Base-by-base conservation (phyloP, 2,329 filamentous ascomycete genomes). In the Amylocarpus encephaloides region DNA sequence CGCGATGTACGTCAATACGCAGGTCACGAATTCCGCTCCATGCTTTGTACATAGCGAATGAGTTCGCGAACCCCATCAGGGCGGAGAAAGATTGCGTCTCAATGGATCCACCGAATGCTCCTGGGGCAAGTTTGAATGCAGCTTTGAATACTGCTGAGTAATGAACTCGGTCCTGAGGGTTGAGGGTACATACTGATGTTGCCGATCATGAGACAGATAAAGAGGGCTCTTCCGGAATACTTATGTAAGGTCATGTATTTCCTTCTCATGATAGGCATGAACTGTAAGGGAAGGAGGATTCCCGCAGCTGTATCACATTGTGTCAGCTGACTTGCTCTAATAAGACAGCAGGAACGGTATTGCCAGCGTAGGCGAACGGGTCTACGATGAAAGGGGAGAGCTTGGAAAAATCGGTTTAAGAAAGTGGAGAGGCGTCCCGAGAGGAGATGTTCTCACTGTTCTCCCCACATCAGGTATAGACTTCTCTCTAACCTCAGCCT, bases 231-330 rank as follows among this genome's bases (percentile, higher is more conserved):
- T 16, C 53, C 53, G 4, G 43, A 44, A 19, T 39, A 29, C 13
- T 42, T 43, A 38, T 56, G 53, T 10, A 48, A 32, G 9, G 18
- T 30, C 9, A 48, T 47, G 15, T 49, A 56, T 22, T 47, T 48
- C 13, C 44, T 49, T 19, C 51, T 45, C 19, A 56, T 51, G 10
- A 47, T 39, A 7, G 53, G 53, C 6, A 56, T 9, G 22, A 56
- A 56, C 46, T 56, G 53, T 15, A 53, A 15, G 10, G 53, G 53
- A 4, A 53, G 36, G 3, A 53, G 11, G 7, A 53, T 49, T 12
- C 53, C 53, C n/a, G 51, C 51, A 35, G 53, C 53, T 56, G 16
- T 40, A 26, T 9, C 34, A 9, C 32, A 36, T 29, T 32, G 12
- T 13, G 6, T 22, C n/a, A 16, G 11, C 15, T 46, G 9, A 40